Conservation (phyloP, 345 rosid species). For the Sisymbrium altissimum region DNA sequence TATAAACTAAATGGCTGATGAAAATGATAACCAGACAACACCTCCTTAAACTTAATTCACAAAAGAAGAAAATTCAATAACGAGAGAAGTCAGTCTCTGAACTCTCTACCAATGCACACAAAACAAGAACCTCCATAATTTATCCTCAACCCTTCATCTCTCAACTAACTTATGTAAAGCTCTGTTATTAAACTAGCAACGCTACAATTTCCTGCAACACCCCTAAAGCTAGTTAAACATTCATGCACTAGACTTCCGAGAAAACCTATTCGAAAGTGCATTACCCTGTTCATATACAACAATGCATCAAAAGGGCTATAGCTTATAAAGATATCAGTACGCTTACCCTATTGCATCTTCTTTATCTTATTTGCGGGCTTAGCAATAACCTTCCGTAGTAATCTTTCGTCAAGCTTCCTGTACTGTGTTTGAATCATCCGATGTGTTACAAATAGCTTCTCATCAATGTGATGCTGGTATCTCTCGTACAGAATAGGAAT, state of each 20-base stretch:
- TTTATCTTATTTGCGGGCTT: slow-evolving; percentile 51
- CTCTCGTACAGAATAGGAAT: slow-evolving; percentile 66
- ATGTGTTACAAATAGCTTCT: slow-evolving; percentile 49
- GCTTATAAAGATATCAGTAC: neutral
- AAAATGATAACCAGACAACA: neutral
- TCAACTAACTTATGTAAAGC: neutral
- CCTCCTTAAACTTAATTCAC: neutral
- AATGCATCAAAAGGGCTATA: neutral
- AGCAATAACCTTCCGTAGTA: slow-evolving; percentile 48
- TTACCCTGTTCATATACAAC: neutral
- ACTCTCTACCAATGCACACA: neutral
- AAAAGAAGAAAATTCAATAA: neutral
- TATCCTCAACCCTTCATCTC: neutral
- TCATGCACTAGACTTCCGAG: neutral
- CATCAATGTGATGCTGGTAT: slow-evolving; percentile 65
- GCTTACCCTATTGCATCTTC: slow-evolving; percentile 69
- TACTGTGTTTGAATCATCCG: slow-evolving; percentile 52
- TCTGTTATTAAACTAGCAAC: neutral
- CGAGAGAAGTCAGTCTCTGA: neutral
- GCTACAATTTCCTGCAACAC: neutral
- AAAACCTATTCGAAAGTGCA: neutral
- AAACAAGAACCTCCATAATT: neutral
- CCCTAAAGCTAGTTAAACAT: neutral
- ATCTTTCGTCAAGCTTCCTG: slow-evolving; percentile 51
- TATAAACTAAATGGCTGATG: neutral